Percentiles rank a stretch among this genome's conserved stretches.
Conservation (phyloP, 176 grass and related monocot species). For the Eragrostis nindensis region DNA sequence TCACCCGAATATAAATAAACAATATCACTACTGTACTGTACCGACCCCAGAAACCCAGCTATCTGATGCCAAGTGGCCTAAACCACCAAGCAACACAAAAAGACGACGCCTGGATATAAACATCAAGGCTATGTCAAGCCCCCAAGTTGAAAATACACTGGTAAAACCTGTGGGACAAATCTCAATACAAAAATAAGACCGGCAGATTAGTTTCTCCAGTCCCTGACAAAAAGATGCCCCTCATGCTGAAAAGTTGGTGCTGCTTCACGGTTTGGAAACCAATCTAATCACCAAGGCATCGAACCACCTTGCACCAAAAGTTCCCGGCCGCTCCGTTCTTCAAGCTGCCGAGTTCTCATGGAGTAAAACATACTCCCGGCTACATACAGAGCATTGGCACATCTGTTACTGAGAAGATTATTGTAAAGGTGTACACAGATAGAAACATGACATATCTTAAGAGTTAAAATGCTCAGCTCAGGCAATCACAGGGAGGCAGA, state of each 20-base stretch:
- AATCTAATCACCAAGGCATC: not conserved
- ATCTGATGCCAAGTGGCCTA: not conserved
- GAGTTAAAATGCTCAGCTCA: not conserved
- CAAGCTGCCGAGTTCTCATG: conserved; percentile 71
- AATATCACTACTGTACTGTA: not conserved
- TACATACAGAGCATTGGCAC: conserved; percentile 39
- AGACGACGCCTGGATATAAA: not conserved
- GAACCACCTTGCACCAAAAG: not conserved
- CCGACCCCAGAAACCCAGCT: not conserved
- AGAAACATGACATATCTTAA: not conserved
- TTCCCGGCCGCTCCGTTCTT: conserved; percentile 7
- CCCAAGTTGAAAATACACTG: not conserved
- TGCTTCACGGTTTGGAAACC: not conserved
- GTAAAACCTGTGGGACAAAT: not conserved
- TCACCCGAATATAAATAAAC: not conserved
- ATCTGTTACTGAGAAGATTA: not conserved
- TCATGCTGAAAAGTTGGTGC: not conserved
- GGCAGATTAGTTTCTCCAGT: not conserved
- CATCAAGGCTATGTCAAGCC: not conserved
- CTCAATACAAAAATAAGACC: not conserved
- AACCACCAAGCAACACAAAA: not conserved
- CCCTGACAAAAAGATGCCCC: not conserved
- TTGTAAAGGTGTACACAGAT: not conserved
- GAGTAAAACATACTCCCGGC: conserved; percentile 92
- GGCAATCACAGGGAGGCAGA: not conserved